A percentile compares a stretch with the other conserved stretches of the same genome.
phyloP scores from a whole-genome alignment of 2,329 filamentous ascomycete genomes.

The Sphaceloma murrayae region DNA sequence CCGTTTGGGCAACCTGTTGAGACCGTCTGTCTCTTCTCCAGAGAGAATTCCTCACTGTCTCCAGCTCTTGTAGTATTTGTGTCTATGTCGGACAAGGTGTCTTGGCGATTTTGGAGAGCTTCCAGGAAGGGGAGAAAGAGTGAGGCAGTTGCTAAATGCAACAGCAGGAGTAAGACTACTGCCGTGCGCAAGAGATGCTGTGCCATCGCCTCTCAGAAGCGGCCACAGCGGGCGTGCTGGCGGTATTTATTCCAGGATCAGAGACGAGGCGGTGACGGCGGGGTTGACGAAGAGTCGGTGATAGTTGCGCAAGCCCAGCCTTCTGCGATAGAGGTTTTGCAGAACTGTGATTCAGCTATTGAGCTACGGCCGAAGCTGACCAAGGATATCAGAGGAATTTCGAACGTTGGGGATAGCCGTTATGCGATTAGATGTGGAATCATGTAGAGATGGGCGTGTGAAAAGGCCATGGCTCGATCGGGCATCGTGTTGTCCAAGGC shows the following conservation, averaged over 20 bases:
- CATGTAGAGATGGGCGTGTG: background rate
- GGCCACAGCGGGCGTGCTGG: no score
- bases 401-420: conserved; percentile 9
- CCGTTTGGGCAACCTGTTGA: conserved; percentile 40
- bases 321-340: background rate
- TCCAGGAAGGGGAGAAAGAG: conserved; percentile 17
- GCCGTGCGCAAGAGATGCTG: background rate
- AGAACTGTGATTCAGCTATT: no score
- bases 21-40: conserved; percentile 30
- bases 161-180: background rate
- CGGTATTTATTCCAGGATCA: no score
- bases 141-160: conserved; percentile 7
- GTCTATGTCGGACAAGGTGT: conserved; percentile 2
- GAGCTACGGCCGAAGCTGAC: no score
- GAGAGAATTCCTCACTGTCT: conserved; percentile 19
- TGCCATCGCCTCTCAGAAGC: background rate
- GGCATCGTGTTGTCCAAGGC: conserved; percentile 4
- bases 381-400: no score
- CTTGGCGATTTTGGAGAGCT: conserved; percentile 4
- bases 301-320: background rate
- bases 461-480: background rate
- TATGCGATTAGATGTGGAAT: background rate
- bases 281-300: background rate
- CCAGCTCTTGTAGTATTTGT: background rate
- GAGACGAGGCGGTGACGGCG: background rate